Base-by-base conservation (phyloP, 805 yeast species). In the Saccharomyces jurei region DNA sequence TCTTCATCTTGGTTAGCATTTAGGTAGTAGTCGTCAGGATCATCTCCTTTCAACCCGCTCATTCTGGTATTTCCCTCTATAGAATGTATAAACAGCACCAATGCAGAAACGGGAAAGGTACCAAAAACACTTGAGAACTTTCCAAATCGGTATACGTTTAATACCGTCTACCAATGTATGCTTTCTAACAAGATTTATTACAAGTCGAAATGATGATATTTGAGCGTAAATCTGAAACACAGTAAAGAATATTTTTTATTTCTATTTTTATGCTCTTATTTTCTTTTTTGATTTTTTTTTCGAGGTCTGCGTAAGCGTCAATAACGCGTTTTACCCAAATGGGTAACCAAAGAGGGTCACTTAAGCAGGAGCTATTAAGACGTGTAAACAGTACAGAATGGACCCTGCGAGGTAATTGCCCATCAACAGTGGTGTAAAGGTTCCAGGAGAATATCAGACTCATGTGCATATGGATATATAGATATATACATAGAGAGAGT, bases 1-100 rank as follows among this genome's bases (percentile, higher is more conserved):
- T 72, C 75, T 52, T 70, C 53, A 46, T 60, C 62, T 26, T 52
- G 51, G 26, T 30, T 25, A n/a, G 31, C 28, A 21, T 27, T 27
- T 13, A 51, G 14, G 6, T 44, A 47, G 17, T 51, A 46, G 27
- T 51, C 53, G 47, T 51, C 53, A 26, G 48, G 21, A 46, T 51
- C 32, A 21, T 50, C 52, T 36, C 44, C 44, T 6, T 17, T 36
- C 44, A 36, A 36, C 13, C 25, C 44, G 44, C 25, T 69, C 73
- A 54, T 58, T 53, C 58, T 63, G 56, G 41, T 56, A 49, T 17
- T 36, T 25, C 21, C 17, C 8, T 9, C 25, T 36, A 17, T 22
- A 17, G 44, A 36, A 17, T 17, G 25, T 36, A 8, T 36, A 6
- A 36, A 17, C 44, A 8, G 44, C 25, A 32, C 44, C 44, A 6